Base-by-base conservation (phyloP, 345 rosid genomes). In the Pistacia vera region DNA sequence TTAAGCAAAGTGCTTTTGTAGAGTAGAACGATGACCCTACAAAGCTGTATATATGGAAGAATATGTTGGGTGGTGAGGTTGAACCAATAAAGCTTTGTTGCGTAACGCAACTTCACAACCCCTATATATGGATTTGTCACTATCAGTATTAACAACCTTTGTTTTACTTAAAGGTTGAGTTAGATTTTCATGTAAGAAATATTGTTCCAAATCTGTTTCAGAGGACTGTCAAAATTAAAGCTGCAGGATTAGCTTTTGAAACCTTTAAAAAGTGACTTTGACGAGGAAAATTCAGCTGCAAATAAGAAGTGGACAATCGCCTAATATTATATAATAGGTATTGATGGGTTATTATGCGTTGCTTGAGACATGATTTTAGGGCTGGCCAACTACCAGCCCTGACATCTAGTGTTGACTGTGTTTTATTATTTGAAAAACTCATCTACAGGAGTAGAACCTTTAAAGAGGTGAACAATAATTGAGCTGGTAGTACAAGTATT, bases 61-160 rank as follows among this genome's bases (percentile, higher is more conserved):
- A 63, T 35, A 51, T 16, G 66, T 76, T 78, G 16, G 86, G 75
- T 78, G 78, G 66, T 80, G 76, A 41, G 71, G 77, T 71, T 75
- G 78, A 84, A 62, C 83, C 13, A 79, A 79, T 66, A 57, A 66
- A 66, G 57, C 63, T 5, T 70, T 71, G 54, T 74, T 60, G 48
- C 61, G 59, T 64, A 68, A 60, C 58, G 6, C 36, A 62, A 22
- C 11, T 48, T 48, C n/a, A 54, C 57, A 4, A 0, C 6, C 57
- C 4, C 14, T 11, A 49, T 49, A 38, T 0, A 6, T 41, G 46
- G 46, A 41, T 41, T 41, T 41, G 9, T 41, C 46, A 41, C 46
- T 1, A 5, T 41, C 46, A 41, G 46, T 41, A 8, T 41, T 7
- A 41, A 41, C 8, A 41, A 25, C 25, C 25, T 25, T 41, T 41